A percentile compares a stretch with the other conserved stretches of the same genome.
Evolutionary conservation across 1,139 yeast genomes (phyloP).

Genomic region (Geotrichum citri-aurantii): DNA sequence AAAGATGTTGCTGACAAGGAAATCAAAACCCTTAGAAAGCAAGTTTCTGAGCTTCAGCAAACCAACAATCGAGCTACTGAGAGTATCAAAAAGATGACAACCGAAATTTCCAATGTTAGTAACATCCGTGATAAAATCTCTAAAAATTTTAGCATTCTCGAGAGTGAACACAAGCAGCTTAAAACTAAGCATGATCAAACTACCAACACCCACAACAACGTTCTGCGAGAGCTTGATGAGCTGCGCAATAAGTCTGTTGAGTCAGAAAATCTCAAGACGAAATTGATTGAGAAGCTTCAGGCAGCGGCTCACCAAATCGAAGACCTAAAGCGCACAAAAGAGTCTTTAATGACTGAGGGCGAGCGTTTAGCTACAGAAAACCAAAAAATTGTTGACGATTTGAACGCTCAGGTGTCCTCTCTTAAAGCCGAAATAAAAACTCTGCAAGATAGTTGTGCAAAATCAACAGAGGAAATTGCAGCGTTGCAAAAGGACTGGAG

Average conservation of each 20-base stretch:
- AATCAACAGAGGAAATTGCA: conserved; percentile 21
- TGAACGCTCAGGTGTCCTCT: conserved; percentile 19
- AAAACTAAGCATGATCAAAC: conserved; percentile 11
- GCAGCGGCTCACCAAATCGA: conserved; percentile 31
- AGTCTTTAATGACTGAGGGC: conserved; percentile 19
- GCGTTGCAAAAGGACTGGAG: conserved; percentile 23
- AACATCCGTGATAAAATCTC: conserved; percentile 17
- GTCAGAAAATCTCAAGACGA: conserved; percentile 28
- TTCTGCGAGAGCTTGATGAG: conserved; percentile 23
- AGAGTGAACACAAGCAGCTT: conserved; percentile 14
- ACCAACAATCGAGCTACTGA: conserved; percentile 19
- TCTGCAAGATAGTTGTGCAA: conserved; percentile 21
- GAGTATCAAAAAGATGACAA: conserved; percentile 14
- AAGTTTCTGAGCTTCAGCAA: conserved; percentile 25
- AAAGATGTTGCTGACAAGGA: conserved; percentile 49
- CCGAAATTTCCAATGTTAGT: conserved; percentile 20
- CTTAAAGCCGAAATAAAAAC: conserved; percentile 27
- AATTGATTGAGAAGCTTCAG: conserved; percentile 31
- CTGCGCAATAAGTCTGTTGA: conserved; percentile 26
- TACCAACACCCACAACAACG: conserved; percentile 1
- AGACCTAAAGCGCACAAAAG: conserved; percentile 23
- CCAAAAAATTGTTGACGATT: conserved; percentile 16
- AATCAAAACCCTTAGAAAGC: conserved; percentile 32
- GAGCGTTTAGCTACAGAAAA: conserved; percentile 22
- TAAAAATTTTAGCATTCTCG: conserved; percentile 15